These are phyloP conservation scores for Austroboletus eburneus DNA, from an alignment of 768 basidiomycete species.

Conservation along the genomic window DNA sequence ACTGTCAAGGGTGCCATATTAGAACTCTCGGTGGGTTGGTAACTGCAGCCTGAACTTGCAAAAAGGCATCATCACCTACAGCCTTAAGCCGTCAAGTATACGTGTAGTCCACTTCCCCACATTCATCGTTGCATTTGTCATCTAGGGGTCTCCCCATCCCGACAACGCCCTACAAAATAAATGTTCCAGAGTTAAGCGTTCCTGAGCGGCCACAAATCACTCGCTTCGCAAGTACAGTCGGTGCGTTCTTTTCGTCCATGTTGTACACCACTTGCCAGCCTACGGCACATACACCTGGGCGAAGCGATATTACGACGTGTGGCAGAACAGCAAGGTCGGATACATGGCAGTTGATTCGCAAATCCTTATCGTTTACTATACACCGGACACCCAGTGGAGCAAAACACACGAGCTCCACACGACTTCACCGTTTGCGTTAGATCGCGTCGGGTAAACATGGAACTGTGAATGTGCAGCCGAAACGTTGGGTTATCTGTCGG, in stretches of 20 bases:
- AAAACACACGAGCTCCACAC: neutral
- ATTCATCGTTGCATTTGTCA: too few relatives aligned
- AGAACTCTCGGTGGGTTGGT: constrained; percentile 94
- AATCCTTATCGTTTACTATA: constrained; percentile 10
- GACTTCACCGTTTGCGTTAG: too few relatives aligned
- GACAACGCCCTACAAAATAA: constrained; percentile 67
- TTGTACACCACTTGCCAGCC: constrained; percentile 38
- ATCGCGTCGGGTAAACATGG: too few relatives aligned
- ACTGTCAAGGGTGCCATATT: constrained; percentile 5
- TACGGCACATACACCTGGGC: constrained; percentile 81
- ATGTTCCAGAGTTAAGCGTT: constrained; percentile 74
- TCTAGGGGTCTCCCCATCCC: constrained; percentile 79
- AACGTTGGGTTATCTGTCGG: too few relatives aligned
- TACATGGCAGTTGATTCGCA: constrained; percentile 46
- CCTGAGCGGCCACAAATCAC: constrained; percentile 80
- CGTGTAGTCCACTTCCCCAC: too few relatives aligned
- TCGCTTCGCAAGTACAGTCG: constrained; percentile 63
- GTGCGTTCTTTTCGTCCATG: constrained; percentile 43
- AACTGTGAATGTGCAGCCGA: too few relatives aligned
- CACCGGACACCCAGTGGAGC: constrained; percentile 3
- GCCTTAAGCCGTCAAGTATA: constrained; percentile 48
- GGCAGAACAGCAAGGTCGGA: constrained; percentile 78
- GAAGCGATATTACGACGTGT: constrained; percentile 58
- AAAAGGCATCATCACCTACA: constrained; percentile 76
- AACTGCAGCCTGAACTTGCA: constrained; percentile 59